Evolutionary conservation across 495 filamentous ascomycete genomes (phyloP).

Genomic region (Penicillium robsamsonii): DNA sequence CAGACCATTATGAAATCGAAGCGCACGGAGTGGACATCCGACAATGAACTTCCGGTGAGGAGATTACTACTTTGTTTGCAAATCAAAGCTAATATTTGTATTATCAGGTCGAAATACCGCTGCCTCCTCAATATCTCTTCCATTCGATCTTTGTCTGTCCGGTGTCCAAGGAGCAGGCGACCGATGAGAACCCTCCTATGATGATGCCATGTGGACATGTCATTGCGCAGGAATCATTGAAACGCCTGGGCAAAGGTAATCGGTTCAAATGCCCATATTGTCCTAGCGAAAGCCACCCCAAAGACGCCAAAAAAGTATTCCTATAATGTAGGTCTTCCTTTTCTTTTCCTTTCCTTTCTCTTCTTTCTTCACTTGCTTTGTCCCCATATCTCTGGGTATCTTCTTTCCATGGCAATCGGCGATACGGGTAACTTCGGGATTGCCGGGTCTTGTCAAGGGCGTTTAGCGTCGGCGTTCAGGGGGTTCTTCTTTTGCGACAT

Average conservation of each 20-base stretch:
- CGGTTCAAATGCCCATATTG: constrained; percentile 97
- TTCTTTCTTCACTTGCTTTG: not conserved
- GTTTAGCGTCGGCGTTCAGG: constrained; percentile 11
- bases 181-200: constrained; percentile 91
- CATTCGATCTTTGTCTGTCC: constrained; percentile 98
- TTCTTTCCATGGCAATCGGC: constrained; percentile 5
- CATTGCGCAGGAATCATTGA: constrained; percentile 78
- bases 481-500: not conserved
- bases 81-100: constrained; percentile 2
- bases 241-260: constrained; percentile 70
- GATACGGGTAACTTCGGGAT: constrained; percentile 4
- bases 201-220: constrained; percentile 98
- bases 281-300: constrained; percentile 73
- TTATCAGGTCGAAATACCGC: constrained; percentile 74
- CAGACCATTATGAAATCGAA: constrained; percentile 79
- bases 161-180: constrained; percentile 92
- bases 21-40: constrained; percentile 90
- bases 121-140: constrained; percentile 84
- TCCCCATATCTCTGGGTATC: not conserved
- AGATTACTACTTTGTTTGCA: not conserved
- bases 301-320: constrained; percentile 74
- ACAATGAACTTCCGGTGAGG: constrained; percentile 78
- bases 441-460: not conserved
- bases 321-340: constrained; percentile 33
- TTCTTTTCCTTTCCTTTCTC: not conserved